Evolutionary conservation across 139 green algal species (phyloP).

Genomic region (Limnomonas spitsbergensis): DNA sequence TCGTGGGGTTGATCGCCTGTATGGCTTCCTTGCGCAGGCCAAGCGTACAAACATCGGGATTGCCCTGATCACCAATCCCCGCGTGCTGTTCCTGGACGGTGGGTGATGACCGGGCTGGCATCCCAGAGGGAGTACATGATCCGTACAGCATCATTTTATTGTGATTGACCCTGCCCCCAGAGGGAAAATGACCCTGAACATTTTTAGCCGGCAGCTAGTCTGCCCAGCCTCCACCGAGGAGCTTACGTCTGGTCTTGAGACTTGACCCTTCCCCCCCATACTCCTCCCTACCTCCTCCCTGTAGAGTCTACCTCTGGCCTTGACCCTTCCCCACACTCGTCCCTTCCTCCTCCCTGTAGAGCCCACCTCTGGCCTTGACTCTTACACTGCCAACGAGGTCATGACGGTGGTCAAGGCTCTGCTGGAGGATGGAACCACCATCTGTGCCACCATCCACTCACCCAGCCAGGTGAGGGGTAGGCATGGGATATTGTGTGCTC

Average conservation of each 20-base stretch:
- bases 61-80: constrained; percentile 60
- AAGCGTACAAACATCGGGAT: constrained; percentile 68
- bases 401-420: neutral
- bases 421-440: neutral
- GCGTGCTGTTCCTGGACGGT: constrained; percentile 65
- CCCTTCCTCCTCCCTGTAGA: neutral
- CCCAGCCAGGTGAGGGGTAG: neutral
- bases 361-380: constrained; percentile 8
- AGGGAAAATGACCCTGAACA: neutral
- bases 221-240: no score
- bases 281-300: no score
- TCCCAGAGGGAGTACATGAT: no score
- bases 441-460: constrained; percentile 2
- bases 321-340: no score
- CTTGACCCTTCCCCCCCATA: no score
- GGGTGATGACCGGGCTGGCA: no score
- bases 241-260: constrained; percentile 1
- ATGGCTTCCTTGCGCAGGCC: constrained; percentile 27
- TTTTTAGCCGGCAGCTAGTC: no score
- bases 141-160: no score
- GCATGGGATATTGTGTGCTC: no score
- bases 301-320: constrained; percentile 5
- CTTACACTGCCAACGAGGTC: neutral
- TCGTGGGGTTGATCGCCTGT: no score
- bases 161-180: neutral